phyloP scores from a whole-genome alignment of 139 green algal genomes.

The Zygnema cylindricum region DNA sequence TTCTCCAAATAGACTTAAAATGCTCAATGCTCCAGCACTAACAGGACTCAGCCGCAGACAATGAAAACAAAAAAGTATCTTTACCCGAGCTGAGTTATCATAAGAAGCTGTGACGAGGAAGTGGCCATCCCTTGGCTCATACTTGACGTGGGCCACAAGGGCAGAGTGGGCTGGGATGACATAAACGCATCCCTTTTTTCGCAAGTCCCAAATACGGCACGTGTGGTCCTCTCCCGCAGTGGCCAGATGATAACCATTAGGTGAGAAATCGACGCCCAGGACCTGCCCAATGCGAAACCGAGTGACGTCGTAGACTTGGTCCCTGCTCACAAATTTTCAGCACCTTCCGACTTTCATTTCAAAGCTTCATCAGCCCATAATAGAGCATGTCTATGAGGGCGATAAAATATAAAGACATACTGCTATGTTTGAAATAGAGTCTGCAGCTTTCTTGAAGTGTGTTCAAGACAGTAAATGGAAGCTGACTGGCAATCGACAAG shows the following conservation, averaged over 20 bases:
- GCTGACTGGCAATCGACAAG: no score
- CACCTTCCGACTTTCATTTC: no score
- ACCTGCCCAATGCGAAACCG: slow-evolving; percentile 57
- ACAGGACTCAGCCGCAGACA: no score
- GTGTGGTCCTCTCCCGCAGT: slow-evolving; percentile 85
- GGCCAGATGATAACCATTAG: slow-evolving; percentile 79
- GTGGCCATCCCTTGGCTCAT: slow-evolving; percentile 76
- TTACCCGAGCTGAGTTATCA: slow-evolving; percentile 58
- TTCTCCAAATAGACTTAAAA: no score
- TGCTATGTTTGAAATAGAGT: no score
- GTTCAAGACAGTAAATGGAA: no score
- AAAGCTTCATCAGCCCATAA: no score
- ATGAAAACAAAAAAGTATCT: neutral
- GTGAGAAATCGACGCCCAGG: slow-evolving; percentile 84
- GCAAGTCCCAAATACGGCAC: slow-evolving; percentile 86
- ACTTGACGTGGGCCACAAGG: slow-evolving; percentile 68
- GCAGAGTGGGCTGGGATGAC: slow-evolving; percentile 69
- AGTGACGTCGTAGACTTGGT: neutral
- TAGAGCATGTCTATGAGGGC: no score
- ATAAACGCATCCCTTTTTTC: slow-evolving; percentile 77
- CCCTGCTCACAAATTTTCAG: slow-evolving; percentile 1
- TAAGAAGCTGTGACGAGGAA: slow-evolving; percentile 70
- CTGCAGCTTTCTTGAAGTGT: no score
- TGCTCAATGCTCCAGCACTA: no score
- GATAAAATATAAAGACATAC: no score